A percentile compares a stretch with the other conserved stretches of the same genome.
Conservation (phyloP, 2,329 filamentous ascomycete species). For the Colletotrichum viniferum region DNA sequence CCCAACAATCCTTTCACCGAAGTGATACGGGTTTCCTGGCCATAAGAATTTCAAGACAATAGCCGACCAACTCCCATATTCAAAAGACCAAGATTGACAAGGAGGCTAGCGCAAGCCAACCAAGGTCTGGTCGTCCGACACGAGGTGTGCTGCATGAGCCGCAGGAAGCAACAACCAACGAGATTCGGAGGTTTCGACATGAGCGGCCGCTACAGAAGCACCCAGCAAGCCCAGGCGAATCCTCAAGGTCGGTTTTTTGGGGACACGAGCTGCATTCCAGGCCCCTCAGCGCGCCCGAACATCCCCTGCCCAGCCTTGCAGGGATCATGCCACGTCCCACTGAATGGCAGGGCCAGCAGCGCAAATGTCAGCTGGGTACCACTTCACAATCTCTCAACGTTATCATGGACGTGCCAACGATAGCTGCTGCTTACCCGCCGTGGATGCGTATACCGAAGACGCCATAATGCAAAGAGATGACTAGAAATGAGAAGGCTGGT, state of each 20-base stretch:
- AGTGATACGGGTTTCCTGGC: neutral
- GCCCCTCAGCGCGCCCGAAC: neutral
- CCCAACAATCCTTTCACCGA: neutral
- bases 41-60: neutral
- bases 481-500: neutral
- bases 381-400: neutral
- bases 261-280: neutral
- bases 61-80: neutral
- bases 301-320: neutral
- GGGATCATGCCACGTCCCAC: neutral
- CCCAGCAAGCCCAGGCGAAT: neutral
- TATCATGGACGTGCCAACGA: neutral
- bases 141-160: constrained; percentile 1
- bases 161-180: neutral
- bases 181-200: neutral
- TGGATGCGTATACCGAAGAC: neutral
- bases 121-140: neutral
- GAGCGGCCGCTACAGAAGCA: neutral
- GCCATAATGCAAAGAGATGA: neutral
- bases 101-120: neutral
- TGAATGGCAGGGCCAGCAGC: neutral
- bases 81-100: neutral
- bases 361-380: neutral
- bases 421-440: neutral
- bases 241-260: neutral